Conservation (phyloP, 352 stramenopile species). For the Phytophthora constricta region DNA sequence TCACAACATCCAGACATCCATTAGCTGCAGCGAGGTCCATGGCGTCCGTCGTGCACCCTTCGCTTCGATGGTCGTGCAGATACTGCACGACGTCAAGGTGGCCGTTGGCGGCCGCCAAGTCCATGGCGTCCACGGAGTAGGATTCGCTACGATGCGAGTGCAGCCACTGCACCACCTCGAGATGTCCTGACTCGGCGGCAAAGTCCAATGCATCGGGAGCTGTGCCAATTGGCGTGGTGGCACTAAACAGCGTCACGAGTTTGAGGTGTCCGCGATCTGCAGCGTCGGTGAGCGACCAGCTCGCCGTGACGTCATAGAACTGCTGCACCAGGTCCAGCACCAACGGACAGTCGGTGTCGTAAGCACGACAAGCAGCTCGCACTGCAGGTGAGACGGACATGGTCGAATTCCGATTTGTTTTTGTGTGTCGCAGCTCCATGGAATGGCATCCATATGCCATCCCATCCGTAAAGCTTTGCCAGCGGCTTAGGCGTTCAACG, state of each 20-base stretch:
- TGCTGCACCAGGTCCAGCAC: slow-evolving; percentile 47
- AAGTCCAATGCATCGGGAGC: slow-evolving; percentile 31
- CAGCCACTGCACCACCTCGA: slow-evolving; percentile 43
- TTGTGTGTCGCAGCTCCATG: background rate
- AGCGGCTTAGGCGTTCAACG: slow-evolving; percentile 14
- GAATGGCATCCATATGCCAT: no score
- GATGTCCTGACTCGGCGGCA: slow-evolving; percentile 30
- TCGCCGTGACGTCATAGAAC: slow-evolving; percentile 48
- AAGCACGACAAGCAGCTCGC: slow-evolving; percentile 40
- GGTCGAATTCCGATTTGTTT: background rate
- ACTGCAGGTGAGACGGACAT: slow-evolving; percentile 44
- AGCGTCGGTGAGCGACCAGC: slow-evolving; percentile 48
- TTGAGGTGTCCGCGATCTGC: slow-evolving; percentile 46
- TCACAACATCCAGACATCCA: background rate
- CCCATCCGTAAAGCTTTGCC: no score
- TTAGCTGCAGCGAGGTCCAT: no score
- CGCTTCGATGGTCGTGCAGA: no score
- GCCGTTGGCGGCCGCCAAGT: no score
- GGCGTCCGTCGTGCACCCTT: no score
- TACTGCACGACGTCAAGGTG: no score
- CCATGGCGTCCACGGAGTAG: slow-evolving; percentile 39
- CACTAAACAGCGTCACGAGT: slow-evolving; percentile 39
- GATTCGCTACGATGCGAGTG: slow-evolving; percentile 32
- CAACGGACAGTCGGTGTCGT: slow-evolving; percentile 32
- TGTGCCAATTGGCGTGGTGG: background rate